Base-by-base conservation (phyloP, 2,329 filamentous ascomycete genomes). In the Xylariaceae sp. region DNA sequence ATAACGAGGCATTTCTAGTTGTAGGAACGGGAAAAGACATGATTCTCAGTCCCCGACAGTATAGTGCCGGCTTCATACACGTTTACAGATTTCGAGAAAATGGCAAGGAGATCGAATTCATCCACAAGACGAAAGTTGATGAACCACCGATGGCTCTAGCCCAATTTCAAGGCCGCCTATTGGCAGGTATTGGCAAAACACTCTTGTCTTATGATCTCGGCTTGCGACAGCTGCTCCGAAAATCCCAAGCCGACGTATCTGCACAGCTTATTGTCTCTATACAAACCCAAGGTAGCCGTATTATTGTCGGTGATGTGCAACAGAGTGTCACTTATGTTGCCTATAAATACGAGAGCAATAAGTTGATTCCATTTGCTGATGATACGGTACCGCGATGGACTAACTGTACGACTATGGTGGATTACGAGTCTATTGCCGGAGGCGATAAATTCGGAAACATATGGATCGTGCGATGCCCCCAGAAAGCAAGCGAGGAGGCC, bases 371-470 rank as follows among this genome's bases (percentile, higher is more conserved):
- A 0, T 99, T 99, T 66, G 89, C 83, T 19, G 94, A 99, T 68
- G 94, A 99, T 69, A 87, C 86, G 5, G 81, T 96, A 57, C 80
- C 91, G 49, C 85, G 94, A 34, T 97, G 91, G 89, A 95, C 90
- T 1, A 95, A 90, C 0, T 88, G 88, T 62, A 87, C 88, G 0
- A 82, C 91, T 2, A 96, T 99, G 90, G 86, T 97, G 1, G 94
- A 99, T 72, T 99, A 99, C 71, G 94, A 99, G 70, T 95, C 94
- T 1, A 85, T 89, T 29, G 91, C 91, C 2, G 94, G 92, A 37
- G 92, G 92, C 37, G 94, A 99, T 75, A 97, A 96, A 69, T 99
- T 99, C 62, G 95, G 94, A 57, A 99, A 99, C 65, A 73, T 99
- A 12, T 99, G 91, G 86, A 82, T 99, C 44, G 79, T 99, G 32